Base-by-base conservation (phyloP, 1,284 basidiomycete genomes). In the Exobasidium cylindrosporum region DNA sequence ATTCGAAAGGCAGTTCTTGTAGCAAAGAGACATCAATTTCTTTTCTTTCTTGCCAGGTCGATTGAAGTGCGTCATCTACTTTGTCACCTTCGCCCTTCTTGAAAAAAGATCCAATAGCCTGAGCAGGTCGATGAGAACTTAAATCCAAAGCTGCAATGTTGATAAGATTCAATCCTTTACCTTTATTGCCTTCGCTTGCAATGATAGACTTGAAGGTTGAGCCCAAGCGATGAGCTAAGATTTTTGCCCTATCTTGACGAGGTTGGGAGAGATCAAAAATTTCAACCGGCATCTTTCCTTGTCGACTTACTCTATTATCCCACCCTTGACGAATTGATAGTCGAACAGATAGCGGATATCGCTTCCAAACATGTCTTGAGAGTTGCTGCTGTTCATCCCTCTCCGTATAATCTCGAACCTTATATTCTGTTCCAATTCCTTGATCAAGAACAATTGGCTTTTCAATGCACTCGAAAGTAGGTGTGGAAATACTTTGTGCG, bases 61-160 rank as follows among this genome's bases (percentile, higher is more conserved):
- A 31, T 14, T 4, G 10, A 23, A 35, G 31, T 45, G 7, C 14
- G 14, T 21, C 52, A 10, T 28, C 29, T 45, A 17, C 24, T 14
- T 13, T 21, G 29, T 14, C 45, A 23, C 17, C 10, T 35, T 7
- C 17, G 31, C 26, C 14, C 26, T 23, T 3, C 40, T 17, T 29
- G 40, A 74, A 68, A 56, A 72, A 73, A 54, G 57, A 61, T 1
- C 62, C 66, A 1, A 74, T 45, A 17, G 65, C 65, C 21, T 66
- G 47, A 31, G 63, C 58, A 26, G 71, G 71, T 28, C 63, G 4
- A 54, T 58, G 61, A 4, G 64, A 61, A 49, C 60, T 62, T 43
- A 76, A 52, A 30, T 76, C 71, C 26, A 70, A 29, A 5, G 73
- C 74, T 1, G 74, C 72, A 31, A 76, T 69, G 50, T 73, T 76